Evolutionary conservation across 2,329 filamentous ascomycete species (phyloP).

Genomic region (Venturia oleaginea): DNA sequence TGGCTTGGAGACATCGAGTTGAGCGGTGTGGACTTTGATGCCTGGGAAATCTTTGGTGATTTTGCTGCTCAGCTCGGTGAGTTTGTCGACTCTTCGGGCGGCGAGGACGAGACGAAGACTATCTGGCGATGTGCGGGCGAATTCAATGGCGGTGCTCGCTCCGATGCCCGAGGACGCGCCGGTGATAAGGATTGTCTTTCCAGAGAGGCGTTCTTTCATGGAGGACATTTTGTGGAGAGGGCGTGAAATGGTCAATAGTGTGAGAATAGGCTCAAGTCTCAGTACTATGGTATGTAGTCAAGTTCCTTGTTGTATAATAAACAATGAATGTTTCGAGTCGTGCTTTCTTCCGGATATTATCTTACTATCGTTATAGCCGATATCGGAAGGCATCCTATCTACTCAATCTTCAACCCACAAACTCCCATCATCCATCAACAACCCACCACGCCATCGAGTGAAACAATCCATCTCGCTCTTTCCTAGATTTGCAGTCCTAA

Average conservation of each 20-base stretch:
- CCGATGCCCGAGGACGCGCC: conserved; percentile 93
- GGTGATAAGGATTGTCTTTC: conserved; percentile 88
- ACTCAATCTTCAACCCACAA: not conserved
- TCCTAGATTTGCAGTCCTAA: too few species aligned
- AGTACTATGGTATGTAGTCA: not conserved
- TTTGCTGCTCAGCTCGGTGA: conserved; percentile 66
- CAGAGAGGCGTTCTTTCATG: conserved; percentile 72
- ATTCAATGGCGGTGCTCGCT: conserved; percentile 74
- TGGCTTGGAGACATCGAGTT: conserved; percentile 78
- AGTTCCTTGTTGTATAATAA: not conserved
- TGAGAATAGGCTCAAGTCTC: not conserved
- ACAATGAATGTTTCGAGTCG: not conserved
- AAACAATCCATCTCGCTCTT: not conserved
- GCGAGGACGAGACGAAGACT: conserved; percentile 79
- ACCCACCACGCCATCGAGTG: not conserved
- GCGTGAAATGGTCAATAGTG: not conserved
- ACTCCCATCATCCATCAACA: not conserved
- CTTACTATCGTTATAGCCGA: not conserved
- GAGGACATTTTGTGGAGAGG: conserved; percentile 35
- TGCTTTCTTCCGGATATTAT: not conserved
- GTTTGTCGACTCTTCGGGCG: conserved; percentile 70
- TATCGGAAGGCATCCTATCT: not conserved
- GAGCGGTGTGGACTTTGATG: conserved; percentile 72
- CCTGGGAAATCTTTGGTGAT: conserved; percentile 69
- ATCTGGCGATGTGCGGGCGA: conserved; percentile 73